Base-by-base conservation (phyloP, 345 rosid species). In the sweet orange (Citrus sinensis) region DNA sequence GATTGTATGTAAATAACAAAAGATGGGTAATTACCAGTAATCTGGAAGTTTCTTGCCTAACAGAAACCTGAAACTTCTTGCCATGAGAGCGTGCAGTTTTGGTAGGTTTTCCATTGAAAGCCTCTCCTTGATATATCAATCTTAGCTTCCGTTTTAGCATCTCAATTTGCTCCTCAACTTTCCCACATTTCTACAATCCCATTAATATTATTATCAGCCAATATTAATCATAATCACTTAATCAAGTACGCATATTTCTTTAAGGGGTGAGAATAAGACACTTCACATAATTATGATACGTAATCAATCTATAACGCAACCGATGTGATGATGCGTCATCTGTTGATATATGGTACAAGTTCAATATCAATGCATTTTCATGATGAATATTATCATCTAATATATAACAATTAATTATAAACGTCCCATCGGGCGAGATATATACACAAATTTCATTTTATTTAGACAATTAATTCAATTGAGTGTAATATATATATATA, bases 31-130 rank as follows among this genome's bases (percentile, higher is more conserved):
- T 19, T 88, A 96, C 99, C 92, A 96, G 78, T 69, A 96, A 80
- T 88, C 97, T 86, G 56, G 98, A 89, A 37, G 83, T 92, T 82
- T 96, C 98, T 85, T 94, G 98, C 85, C 89, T 81, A 29, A 96
- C 94, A 0, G 99, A 92, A 62, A 96, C 98, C 76, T 89, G 99
- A 68, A 96, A 94, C 71, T 92, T 96, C 87, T 92, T 94, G 81
- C 98, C 99, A 19, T 92, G 99, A 10, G 98, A 96, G 20, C 99
- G 92, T 8, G 99, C 98, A 1, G 97, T 96, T 83, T 90, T 96
- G 54, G 98, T 96, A 2, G 94, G 92, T 72, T 88, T 91, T 25
- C 99, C 99, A 32, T 92, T 86, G 82, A 96, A 96, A 76, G 87
- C 89, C 79, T 87, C 95, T 25, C 99, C 98, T 82, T 87, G 94